Evolutionary conservation across 192 early-diverging fungal species (phyloP).

Genomic region (Coemansia furcata): DNA sequence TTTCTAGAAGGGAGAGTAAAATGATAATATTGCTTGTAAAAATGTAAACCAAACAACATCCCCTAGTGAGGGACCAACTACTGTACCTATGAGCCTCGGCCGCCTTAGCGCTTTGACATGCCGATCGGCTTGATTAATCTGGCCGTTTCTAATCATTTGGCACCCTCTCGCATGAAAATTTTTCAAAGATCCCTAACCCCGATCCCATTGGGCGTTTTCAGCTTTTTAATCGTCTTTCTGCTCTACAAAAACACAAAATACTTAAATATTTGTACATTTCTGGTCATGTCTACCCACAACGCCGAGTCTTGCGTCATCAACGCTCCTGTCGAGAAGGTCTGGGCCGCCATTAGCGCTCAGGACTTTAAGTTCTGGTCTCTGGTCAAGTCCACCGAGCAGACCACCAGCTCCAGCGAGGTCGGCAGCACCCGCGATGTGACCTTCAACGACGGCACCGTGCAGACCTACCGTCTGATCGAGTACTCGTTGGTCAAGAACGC

Average conservation of each 20-base stretch:
- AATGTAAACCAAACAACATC: no score
- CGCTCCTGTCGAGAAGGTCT: slow-evolving; percentile 32
- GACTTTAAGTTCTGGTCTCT: slow-evolving; percentile 52
- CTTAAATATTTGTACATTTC: background rate
- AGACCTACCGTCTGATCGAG: slow-evolving; percentile 57
- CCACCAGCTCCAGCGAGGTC: slow-evolving; percentile 37
- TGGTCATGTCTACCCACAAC: slow-evolving; percentile 30
- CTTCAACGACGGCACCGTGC: slow-evolving; percentile 58
- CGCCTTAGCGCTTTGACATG: background rate
- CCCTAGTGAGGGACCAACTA: no score
- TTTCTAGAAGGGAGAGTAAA: no score
- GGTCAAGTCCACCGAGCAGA: slow-evolving; percentile 39
- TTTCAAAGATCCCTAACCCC: background rate
- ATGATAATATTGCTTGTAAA: no score
- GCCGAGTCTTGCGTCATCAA: slow-evolving; percentile 45
- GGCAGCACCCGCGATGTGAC: slow-evolving; percentile 53
- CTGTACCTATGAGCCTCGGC: no score
- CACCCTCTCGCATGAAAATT: slow-evolving; percentile 8
- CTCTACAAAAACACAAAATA: background rate
- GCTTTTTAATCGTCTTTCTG: background rate
- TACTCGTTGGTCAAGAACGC: slow-evolving; percentile 51
- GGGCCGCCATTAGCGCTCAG: slow-evolving; percentile 31
- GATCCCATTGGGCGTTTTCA: background rate
- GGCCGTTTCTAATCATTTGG: background rate
- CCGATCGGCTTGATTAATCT: background rate